Evolutionary conservation across 2,329 filamentous ascomycete genomes (phyloP).

Genomic region (Chrysoporthe austroafricana): DNA sequence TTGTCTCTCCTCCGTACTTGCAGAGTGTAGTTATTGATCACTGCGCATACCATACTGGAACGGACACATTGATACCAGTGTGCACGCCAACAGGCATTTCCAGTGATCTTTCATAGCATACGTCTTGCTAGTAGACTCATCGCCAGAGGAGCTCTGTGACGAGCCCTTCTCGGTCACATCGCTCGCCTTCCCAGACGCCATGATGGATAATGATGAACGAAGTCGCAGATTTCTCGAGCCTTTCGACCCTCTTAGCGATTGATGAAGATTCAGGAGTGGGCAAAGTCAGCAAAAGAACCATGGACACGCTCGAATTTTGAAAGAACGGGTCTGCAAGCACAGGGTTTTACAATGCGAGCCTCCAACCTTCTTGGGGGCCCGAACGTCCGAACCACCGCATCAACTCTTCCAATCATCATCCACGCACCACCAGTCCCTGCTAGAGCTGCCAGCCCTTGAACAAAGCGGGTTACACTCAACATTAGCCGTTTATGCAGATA

Average conservation of each 20-base stretch:
- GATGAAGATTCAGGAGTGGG: neutral
- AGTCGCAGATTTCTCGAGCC: neutral
- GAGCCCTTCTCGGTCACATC: neutral
- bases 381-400: neutral
- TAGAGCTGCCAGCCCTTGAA: neutral
- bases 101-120: constrained; percentile 36
- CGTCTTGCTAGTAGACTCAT: neutral
- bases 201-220: neutral
- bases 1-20: too few species aligned
- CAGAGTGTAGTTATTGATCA: neutral
- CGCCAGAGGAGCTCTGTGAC: neutral
- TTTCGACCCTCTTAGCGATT: neutral
- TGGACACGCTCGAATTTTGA: neutral
- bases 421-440: neutral
- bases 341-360: neutral
- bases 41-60: constrained; percentile 52
- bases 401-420: neutral
- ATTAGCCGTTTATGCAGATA: neutral
- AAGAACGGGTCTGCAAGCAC: neutral
- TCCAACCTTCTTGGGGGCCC: neutral
- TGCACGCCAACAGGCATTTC: constrained; percentile 45
- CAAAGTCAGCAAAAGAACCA: neutral
- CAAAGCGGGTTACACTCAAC: neutral
- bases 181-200: constrained; percentile 12
- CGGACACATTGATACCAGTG: constrained; percentile 51